Evolutionary conservation across 106 monocot genomes (phyloP).

Genomic region (Chionographis japonica): DNA sequence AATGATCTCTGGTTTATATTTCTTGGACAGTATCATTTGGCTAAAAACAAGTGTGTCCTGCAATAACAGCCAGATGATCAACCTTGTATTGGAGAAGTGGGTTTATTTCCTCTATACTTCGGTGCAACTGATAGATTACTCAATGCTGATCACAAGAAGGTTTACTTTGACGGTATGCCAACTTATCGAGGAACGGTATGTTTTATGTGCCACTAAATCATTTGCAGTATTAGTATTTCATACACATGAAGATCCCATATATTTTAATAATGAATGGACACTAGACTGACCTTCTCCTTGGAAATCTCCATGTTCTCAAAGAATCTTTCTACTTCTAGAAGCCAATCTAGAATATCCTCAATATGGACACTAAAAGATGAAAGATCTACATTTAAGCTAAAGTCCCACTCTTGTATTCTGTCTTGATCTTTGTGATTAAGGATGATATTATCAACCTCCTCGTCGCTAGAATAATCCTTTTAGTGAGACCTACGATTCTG

Average conservation of each 20-base stretch:
- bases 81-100: slow-evolving; percentile 93
- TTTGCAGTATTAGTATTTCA: background rate
- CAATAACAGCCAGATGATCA: slow-evolving; percentile 66
- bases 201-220: background rate
- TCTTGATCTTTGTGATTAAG: no score
- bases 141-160: slow-evolving; percentile 79
- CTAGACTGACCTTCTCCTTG: no score
- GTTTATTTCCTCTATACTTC: slow-evolving; percentile 67
- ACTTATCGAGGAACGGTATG: slow-evolving; percentile 73
- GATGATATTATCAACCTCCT: no score
- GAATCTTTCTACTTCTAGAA: no score
- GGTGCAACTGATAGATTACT: slow-evolving; percentile 70
- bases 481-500: no score
- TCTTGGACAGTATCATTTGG: background rate
- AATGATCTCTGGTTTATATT: background rate
- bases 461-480: no score
- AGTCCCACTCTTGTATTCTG: no score
- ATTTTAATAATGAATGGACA: no score
- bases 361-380: no score
- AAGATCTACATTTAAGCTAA: no score
- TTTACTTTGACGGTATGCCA: slow-evolving; percentile 94
- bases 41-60: background rate
- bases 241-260: background rate
- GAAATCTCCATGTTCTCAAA: no score
- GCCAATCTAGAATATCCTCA: no score